These are phyloP conservation scores for Lipomyces chichibuensis DNA, from an alignment of 805 yeast species.

Conservation along the genomic window DNA sequence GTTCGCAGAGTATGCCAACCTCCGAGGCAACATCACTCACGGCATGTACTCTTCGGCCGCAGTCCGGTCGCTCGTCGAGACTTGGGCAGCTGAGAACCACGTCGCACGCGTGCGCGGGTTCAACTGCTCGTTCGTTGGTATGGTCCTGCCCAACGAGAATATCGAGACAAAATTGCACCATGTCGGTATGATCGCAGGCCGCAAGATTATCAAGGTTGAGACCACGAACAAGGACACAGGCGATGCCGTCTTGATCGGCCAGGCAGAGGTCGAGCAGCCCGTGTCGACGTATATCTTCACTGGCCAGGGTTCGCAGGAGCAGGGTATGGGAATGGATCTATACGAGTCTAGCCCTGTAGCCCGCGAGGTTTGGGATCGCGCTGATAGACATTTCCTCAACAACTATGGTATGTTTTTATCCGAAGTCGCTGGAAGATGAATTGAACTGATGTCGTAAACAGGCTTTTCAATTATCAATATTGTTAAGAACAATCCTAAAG, in stretches of 20 bases:
- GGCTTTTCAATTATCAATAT: conserved; percentile 97
- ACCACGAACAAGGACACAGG: conserved; percentile 82
- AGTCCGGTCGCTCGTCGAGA: conserved; percentile 91
- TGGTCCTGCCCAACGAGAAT: conserved; percentile 95
- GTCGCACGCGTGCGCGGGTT: conserved; percentile 95
- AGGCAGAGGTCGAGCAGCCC: conserved; percentile 99
- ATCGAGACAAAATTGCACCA: conserved; percentile 88
- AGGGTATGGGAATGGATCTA: conserved; percentile 99
- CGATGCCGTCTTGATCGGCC: conserved; percentile 79
- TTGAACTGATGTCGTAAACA: neutral
- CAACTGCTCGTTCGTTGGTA: conserved; percentile 87
- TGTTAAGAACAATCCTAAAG: conserved; percentile 94
- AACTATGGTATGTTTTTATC: conserved; percentile 55
- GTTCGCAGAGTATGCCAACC: conserved; percentile 86
- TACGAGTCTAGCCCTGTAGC: conserved; percentile 91
- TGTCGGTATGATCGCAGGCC: conserved; percentile 98
- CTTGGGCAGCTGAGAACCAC: conserved; percentile 97
- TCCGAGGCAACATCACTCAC: conserved; percentile 98
- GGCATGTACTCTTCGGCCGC: conserved; percentile 99
- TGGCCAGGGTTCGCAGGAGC: conserved; percentile 99
- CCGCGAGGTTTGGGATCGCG: conserved; percentile 94
- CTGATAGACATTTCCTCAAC: conserved; percentile 87
- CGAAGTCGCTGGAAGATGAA: neutral
- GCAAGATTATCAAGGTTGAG: conserved; percentile 93
- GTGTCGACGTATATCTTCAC: conserved; percentile 95